Evolutionary conservation across 441 rosid species (phyloP).

Genomic region (Erysimum cheiri): DNA sequence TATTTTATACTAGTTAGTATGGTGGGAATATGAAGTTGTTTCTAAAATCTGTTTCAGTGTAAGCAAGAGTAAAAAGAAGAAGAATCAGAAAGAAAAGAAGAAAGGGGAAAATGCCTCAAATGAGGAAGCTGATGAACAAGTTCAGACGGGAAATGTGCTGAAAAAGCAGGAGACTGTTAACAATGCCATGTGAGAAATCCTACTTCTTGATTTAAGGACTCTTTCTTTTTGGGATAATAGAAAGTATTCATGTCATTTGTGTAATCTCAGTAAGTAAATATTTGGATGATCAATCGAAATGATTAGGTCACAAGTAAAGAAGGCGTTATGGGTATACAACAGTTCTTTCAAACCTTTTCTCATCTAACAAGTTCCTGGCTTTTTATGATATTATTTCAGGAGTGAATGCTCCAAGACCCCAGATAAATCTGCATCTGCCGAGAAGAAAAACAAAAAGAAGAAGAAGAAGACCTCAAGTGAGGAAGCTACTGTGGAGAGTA

Average conservation of each 20-base stretch:
- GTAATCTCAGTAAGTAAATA: neutral
- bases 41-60: constrained; percentile 50
- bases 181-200: constrained; percentile 37
- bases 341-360: constrained; percentile 9
- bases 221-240: neutral
- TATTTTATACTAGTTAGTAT: constrained; percentile 6
- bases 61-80: constrained; percentile 69
- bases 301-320: neutral
- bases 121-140: constrained; percentile 35
- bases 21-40: constrained; percentile 25
- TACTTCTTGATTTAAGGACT: neutral
- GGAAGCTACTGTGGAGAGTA: constrained; percentile 50
- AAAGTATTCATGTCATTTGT: neutral
- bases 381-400: constrained; percentile 26
- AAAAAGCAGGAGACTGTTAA: constrained; percentile 46
- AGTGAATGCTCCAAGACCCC: constrained; percentile 43
- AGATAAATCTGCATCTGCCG: constrained; percentile 50
- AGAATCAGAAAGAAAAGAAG: constrained; percentile 56
- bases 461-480: constrained; percentile 58
- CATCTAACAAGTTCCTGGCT: neutral
- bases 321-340: constrained; percentile 1
- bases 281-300: neutral
- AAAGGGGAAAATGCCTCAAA: constrained; percentile 40
- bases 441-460: constrained; percentile 67
- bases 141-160: constrained; percentile 43